Base-by-base conservation (phyloP, 495 filamentous ascomycete species). In the Immersiella caudata region DNA sequence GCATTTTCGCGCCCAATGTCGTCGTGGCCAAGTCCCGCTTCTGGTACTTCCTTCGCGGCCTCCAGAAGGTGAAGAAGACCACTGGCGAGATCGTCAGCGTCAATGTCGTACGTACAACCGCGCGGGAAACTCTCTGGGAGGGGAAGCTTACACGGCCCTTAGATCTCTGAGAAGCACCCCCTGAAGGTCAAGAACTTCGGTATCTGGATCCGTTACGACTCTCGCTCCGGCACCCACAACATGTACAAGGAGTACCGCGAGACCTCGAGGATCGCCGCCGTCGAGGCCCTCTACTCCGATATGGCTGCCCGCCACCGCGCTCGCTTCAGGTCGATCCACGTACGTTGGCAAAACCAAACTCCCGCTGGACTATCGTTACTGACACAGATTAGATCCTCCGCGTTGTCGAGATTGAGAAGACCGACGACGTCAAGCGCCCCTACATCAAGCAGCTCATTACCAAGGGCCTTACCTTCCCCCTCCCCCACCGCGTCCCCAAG, bases 161-260 rank as follows among this genome's bases (percentile, higher is more conserved):
- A 99, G 95, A 97, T 99, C 84, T 83, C 86, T 82, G 95, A 99
- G 92, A 98, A 97, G 89, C 92, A 92, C 80, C 96, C 95, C 72
- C 87, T 92, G 76, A 96, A 96, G 85, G 93, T 99, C 87, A 99
- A 99, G 93, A 98, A 96, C 91, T 98, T 98, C 84, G 95, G 95
- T 81, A 92, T 99, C 88, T 99, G 95, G 95, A 91, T 99, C 84
- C 94, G 95, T 78, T 99, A 99, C 86, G 94, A 99, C 85, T 98
- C 96, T 61, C 95, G 95, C 83, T 98, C 96, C 74, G 95, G 95
- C 74, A 99, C 96, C 74, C 95, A 99, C 92, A 99, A 99, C 89
- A 99, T 99, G 95, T 99, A 99, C 92, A 98, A 97, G 88, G 95
- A 99, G 87, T 98, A 97, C 89, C 91, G 95, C 79, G 95, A 98